Percentiles rank a stretch among this genome's conserved stretches.
Evolutionary conservation across 768 basidiomycete genomes (phyloP).

Genomic region (Suillus variegatus): DNA sequence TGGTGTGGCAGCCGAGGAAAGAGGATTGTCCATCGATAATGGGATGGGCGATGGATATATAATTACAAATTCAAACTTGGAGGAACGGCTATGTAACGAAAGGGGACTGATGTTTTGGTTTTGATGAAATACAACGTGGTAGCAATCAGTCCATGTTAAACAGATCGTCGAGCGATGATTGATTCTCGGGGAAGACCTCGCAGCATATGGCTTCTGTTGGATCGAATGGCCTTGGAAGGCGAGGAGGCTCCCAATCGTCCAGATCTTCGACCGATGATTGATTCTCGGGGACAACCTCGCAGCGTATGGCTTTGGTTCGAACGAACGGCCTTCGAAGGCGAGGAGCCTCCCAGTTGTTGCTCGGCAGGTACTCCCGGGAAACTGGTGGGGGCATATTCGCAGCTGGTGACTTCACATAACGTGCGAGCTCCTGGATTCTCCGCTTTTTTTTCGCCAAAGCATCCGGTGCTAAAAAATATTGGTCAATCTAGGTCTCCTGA

Average conservation of each 20-base stretch:
- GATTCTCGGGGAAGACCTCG: conserved; percentile 36
- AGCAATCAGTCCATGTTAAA: background rate
- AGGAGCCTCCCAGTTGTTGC: conserved; percentile 1
- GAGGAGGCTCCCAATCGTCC: no score
- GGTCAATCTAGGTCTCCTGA: conserved; percentile 2
- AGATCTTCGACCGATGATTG: background rate
- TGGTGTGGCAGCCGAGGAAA: background rate
- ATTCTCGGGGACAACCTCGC: conserved; percentile 9
- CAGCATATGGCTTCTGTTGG: conserved; percentile 23
- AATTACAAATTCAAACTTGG: background rate
- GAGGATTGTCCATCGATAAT: background rate
- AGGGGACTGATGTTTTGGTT: background rate
- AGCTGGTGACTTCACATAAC: background rate
- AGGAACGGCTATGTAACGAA: background rate
- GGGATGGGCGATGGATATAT: background rate
- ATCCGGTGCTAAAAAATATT: conserved; percentile 37
- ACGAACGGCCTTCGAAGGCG: conserved; percentile 11
- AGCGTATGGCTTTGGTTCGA: conserved; percentile 8
- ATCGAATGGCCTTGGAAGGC: no score
- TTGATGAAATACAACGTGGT: background rate
- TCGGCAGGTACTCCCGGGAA: conserved; percentile 13
- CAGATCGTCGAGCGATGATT: background rate
- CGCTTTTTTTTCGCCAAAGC: conserved; percentile 27
- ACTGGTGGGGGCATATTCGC: background rate
- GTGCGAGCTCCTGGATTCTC: background rate